These are phyloP conservation scores for Neurospora sp. DNA, from an alignment of 2,329 filamentous ascomycete species.

Conservation along the genomic window DNA sequence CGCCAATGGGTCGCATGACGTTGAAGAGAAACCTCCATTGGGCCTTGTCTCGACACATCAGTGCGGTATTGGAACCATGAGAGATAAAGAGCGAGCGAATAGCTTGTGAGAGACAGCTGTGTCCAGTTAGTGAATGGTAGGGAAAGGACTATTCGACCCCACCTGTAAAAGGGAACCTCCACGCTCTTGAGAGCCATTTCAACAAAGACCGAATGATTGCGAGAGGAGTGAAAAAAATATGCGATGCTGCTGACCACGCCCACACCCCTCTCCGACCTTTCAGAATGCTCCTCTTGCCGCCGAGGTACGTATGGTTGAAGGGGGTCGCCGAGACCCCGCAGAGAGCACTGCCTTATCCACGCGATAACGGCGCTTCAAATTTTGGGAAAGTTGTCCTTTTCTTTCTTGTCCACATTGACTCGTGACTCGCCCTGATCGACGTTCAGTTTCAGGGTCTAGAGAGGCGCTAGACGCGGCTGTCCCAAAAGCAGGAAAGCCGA, in stretches of 20 bases:
- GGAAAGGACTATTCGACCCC: neutral
- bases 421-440: neutral
- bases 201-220: neutral
- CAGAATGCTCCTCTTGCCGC: constrained; percentile 33
- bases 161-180: neutral
- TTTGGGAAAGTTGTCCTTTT: neutral
- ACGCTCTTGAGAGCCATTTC: neutral
- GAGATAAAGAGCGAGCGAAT: neutral
- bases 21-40: neutral
- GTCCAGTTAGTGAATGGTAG: neutral
- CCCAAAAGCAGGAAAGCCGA: neutral
- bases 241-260: neutral
- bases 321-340: neutral
- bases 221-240: neutral
- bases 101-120: neutral
- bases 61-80: neutral
- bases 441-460: neutral
- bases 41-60: neutral
- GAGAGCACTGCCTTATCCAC: neutral
- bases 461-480: neutral
- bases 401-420: neutral
- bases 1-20: neutral
- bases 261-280: constrained; percentile 26
- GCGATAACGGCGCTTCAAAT: neutral
- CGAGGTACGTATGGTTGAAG: constrained; percentile 13